A percentile compares a stretch with the other conserved stretches of the same genome.
Conservation (phyloP, 108 stramenopile genomes). For the Cyclotella sp. region DNA sequence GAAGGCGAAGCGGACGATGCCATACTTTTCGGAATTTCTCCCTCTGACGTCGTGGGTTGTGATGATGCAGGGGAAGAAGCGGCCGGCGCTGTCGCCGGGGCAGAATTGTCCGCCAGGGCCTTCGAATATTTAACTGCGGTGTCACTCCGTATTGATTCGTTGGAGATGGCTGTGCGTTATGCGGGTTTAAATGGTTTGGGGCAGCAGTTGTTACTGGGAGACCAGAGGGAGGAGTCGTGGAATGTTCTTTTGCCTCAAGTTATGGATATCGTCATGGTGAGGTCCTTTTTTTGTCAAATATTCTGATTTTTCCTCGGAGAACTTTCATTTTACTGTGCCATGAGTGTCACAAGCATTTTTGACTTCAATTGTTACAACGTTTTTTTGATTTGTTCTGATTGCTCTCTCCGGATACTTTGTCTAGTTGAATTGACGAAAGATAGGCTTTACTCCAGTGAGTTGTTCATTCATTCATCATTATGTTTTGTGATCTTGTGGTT, state of each 20-base stretch:
- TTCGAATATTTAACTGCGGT: not conserved
- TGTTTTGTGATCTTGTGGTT: too few relatives aligned
- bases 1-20: not conserved
- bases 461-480: too few relatives aligned
- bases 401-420: too few relatives aligned
- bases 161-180: conserved; percentile 12
- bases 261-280: conserved; percentile 4
- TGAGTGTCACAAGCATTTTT: not conserved
- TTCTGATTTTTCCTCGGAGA: too few relatives aligned
- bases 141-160: not conserved
- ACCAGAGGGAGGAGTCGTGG: conserved; percentile 8
- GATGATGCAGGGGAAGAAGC: not conserved
- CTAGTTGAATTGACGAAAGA: too few relatives aligned
- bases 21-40: too few relatives aligned
- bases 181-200: conserved; percentile 1
- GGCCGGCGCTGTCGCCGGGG: not conserved
- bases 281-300: conserved; percentile 5
- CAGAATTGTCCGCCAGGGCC: not conserved
- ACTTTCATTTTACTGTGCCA: not conserved
- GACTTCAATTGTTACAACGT: too few relatives aligned
- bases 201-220: not conserved
- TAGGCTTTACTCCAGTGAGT: too few relatives aligned
- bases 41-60: not conserved
- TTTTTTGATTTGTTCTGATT: not conserved
- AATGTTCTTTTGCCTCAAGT: conserved; percentile 14